A percentile compares a stretch with the other conserved stretches of the same genome.
phyloP scores from a whole-genome alignment of 1,139 yeast species.

The Taphrina betulina region DNA sequence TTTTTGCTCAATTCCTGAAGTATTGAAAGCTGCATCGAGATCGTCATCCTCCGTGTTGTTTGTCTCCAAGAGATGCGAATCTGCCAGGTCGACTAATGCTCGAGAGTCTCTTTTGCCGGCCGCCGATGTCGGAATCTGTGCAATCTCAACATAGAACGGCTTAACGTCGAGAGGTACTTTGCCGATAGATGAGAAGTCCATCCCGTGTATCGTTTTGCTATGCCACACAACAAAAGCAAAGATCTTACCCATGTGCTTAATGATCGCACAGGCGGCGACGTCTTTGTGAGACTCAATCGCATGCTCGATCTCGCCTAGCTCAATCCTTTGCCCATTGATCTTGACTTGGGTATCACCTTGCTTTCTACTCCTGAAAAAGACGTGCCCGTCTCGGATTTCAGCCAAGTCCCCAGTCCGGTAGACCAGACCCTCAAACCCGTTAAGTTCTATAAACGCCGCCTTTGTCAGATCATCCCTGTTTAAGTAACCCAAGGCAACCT shows the following conservation, averaged over 20 bases:
- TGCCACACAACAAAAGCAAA: conserved; percentile 35
- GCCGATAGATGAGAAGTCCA: not conserved
- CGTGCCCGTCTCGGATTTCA: conserved; percentile 34
- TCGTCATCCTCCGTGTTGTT: no score
- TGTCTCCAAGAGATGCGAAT: no score
- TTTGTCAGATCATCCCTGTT: conserved; percentile 39
- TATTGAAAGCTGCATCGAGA: no score
- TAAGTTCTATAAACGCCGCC: conserved; percentile 35
- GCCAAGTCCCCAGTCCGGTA: conserved; percentile 42
- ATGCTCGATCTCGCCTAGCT: conserved; percentile 41
- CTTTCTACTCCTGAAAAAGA: conserved; percentile 37
- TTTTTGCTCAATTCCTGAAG: no score
- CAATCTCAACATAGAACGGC: conserved; percentile 1
- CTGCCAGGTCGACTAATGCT: not conserved
- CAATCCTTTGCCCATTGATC: conserved; percentile 42
- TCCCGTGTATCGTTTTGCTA: not conserved
- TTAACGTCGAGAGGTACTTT: conserved; percentile 4
- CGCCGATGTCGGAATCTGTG: conserved; percentile 5
- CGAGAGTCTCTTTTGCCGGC: conserved; percentile 21
- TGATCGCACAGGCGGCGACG: conserved; percentile 34
- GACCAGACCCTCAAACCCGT: conserved; percentile 24
- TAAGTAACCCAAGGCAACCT: conserved; percentile 41
- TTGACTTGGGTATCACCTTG: conserved; percentile 41
- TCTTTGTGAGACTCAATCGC: conserved; percentile 30
- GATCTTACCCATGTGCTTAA: conserved; percentile 23